Evolutionary conservation across 257 asterid genomes (phyloP), one percentile per base, ranked within the genome.

Genomic region (Scutellaria barbata): DNA sequence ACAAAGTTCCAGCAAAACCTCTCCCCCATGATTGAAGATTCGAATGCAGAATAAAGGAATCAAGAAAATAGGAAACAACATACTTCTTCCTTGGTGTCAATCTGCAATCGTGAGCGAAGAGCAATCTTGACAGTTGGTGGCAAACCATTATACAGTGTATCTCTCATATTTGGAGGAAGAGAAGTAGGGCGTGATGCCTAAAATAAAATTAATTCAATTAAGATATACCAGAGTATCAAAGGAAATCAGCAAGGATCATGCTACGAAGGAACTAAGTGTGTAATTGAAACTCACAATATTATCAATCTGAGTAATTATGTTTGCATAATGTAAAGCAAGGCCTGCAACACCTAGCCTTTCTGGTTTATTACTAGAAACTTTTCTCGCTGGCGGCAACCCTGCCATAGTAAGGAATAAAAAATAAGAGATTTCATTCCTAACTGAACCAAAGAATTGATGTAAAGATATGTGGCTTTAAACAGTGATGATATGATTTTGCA

Each of bases 291-390:
- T 87, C 81, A 94, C 98, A 48, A 94, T 80, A 69, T 86, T 94
- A 74, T 94, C 98, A 35, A 94, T 94, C 74, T 94, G 96, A 73
- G 90, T 87, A 75, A 94, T 83, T 78, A 94, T 80, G 87, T 87
- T 94, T 64, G 98, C 98, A 77, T 94, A 94, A 82, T 94, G 98
- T 73, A 94, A 80, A 67, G 97, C 96, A 75, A 94, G 96, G 79
- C 98, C 96, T 33, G 96, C 95, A 66, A 45, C 89, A 40, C 98
- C 98, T 10, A 94, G 81, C 78, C 97, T 85, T 78, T 90, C 96
- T 66, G 92, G 85, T 79, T 82, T 85, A 56, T 67, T 80, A 10
- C 68, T 42, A 48, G 88, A 72, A 66, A 75, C 88, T 77, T 77
- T 85, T 77, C 83, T 78, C 65, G 76, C 76, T 40, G 86, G 80